Percentiles rank a stretch among this genome's conserved stretches.
Evolutionary conservation across 805 yeast genomes (phyloP).

Genomic region (Priceomyces fermenticarens): DNA sequence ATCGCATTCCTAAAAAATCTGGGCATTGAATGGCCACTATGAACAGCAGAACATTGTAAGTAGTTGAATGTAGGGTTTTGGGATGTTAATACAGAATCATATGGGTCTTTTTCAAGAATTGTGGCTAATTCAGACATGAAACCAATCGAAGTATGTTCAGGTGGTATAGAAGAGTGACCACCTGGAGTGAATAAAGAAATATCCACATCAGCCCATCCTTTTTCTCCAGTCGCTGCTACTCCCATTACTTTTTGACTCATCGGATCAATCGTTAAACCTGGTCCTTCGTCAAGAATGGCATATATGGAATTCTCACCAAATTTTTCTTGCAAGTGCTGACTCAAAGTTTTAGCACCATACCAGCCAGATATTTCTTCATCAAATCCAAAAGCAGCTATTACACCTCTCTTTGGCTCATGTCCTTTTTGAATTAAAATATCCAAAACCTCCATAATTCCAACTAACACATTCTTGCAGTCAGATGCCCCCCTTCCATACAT

Average conservation of each 20-base stretch:
- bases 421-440: conserved; percentile 52
- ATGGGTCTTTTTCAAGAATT: conserved; percentile 57
- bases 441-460: conserved; percentile 65
- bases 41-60: conserved; percentile 63
- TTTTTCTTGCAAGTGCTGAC: conserved; percentile 43
- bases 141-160: conserved; percentile 79
- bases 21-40: conserved; percentile 27
- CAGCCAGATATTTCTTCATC: conserved; percentile 76
- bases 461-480: conserved; percentile 71
- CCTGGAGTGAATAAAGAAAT: conserved; percentile 61
- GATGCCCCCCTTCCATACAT: conserved; percentile 77
- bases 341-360: conserved; percentile 58
- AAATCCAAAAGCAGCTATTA: conserved; percentile 66
- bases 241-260: conserved; percentile 56
- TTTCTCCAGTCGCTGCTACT: conserved; percentile 44
- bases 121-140: conserved; percentile 58
- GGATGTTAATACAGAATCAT: conserved; percentile 41
- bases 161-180: conserved; percentile 81
- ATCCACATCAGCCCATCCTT: conserved; percentile 44
- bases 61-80: conserved; percentile 59
- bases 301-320: conserved; percentile 62
- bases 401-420: conserved; percentile 59
- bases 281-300: conserved; percentile 68
- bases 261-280: conserved; percentile 32
- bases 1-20: conserved; percentile 24